Base-by-base conservation (phyloP, 768 basidiomycete species). In the Suillus clintonianus region DNA sequence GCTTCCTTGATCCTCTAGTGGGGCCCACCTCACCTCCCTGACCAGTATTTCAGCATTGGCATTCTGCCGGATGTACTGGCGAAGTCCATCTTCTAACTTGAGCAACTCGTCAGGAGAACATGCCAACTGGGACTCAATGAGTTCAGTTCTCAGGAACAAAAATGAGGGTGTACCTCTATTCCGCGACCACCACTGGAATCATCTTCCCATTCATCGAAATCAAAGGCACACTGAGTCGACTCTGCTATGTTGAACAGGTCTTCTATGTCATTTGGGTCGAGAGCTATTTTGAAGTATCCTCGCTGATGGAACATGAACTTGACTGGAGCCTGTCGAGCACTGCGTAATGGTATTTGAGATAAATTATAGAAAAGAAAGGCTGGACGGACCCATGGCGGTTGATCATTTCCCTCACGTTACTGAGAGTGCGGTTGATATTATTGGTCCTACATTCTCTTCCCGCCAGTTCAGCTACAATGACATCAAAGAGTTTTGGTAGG, bases 251-350 rank as follows among this genome's bases (percentile, higher is more conserved):
- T 81, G 54, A 85, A 71, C 9, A 85, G 70, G 42, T 59, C 50
- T 30, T 73, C 64, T 64, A 77, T 74, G 27, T 74, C 74, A 61
- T 74, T 71, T 24, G 71, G 61, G 22, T 77, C 76, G 11, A 83
- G 63, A 17, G 78, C 68, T 19, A 87, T 78, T 61, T 77, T 80
- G 39, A 90, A 80, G 60, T 78, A 78, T 19, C 88, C 89, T 70
- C 80, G 77, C 34, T 84, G 80, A 62, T 79, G 76, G 68, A 90
- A 90, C 81, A 89, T 84, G 71, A 85, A 90, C 65, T 82, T 84
- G 30, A 90, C 88, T 0, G 88, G 83, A 3, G 89, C 79, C 43
- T 86, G 76, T 42, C 84, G 87, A 41, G 86, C 87, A 48, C 89
- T 90, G 67, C 27, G 36, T n/a, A 27, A 27, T 62, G 55, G 41